Conservation (phyloP, 495 filamentous ascomycete genomes). For the Aspergillus funiculosus region DNA sequence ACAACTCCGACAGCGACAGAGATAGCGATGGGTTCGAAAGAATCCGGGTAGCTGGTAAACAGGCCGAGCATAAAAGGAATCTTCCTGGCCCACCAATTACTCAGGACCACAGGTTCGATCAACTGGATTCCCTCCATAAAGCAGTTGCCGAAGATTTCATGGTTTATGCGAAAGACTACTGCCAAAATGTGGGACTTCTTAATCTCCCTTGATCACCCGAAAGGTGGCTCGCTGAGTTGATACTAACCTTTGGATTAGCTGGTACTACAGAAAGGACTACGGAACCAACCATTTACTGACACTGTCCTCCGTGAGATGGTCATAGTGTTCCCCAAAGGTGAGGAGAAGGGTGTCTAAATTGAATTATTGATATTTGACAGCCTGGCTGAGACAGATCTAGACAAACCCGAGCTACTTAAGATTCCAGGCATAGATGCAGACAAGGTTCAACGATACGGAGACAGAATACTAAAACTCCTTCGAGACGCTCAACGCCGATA, state of each 20-base stretch:
- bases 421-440: constrained; percentile 67
- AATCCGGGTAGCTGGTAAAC: constrained; percentile 37
- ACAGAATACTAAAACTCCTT: constrained; percentile 59
- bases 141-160: constrained; percentile 64
- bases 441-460: constrained; percentile 65
- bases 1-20: constrained; percentile 41
- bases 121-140: constrained; percentile 55
- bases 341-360: constrained; percentile 12
- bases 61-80: constrained; percentile 31
- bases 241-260: constrained; percentile 39
- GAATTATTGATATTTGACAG: too few relatives aligned
- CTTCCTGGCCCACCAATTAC: constrained; percentile 66
- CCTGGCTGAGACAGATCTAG: constrained; percentile 12
- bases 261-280: constrained; percentile 54
- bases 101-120: constrained; percentile 55
- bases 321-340: constrained; percentile 63
- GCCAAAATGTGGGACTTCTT: constrained; percentile 46
- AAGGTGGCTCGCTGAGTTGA: background rate
- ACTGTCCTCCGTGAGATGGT: constrained; percentile 76
- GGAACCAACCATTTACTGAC: constrained; percentile 69
- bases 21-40: constrained; percentile 62
- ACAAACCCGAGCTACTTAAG: constrained; percentile 49
- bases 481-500: constrained; percentile 51
- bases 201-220: too few relatives aligned
- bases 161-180: constrained; percentile 54